These are phyloP conservation scores for Ustilago hordei DNA, from an alignment of 1,284 basidiomycete species.

Conservation along the genomic window DNA sequence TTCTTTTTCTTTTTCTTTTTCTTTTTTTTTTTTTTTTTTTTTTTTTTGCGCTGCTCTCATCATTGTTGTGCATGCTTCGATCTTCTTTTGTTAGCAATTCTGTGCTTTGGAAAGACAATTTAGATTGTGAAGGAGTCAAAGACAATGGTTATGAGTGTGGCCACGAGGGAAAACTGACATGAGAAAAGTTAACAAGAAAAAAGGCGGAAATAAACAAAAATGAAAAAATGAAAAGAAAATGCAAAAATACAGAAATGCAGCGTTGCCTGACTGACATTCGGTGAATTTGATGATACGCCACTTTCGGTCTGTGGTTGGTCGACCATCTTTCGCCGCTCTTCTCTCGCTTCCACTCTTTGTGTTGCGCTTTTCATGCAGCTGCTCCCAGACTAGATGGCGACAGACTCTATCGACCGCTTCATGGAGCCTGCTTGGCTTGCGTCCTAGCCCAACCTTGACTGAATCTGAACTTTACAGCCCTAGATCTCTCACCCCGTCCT, in stretches of 20 bases:
- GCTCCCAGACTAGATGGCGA: not conserved
- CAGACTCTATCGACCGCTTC: conserved; percentile 14
- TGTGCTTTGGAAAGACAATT: no score
- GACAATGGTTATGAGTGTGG: not conserved
- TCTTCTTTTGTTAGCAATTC: no score
- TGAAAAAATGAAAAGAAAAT: not conserved
- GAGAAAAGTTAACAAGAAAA: conserved; percentile 5
- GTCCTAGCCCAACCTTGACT: not conserved
- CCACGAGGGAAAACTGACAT: not conserved
- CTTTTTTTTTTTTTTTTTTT: no score
- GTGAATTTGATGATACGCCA: conserved; percentile 5
- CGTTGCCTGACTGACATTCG: not conserved
- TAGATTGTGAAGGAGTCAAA: not conserved
- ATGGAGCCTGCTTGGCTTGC: conserved; percentile 8
- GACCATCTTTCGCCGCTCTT: conserved; percentile 6
- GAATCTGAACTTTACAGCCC: conserved; percentile 4
- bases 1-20: no score
- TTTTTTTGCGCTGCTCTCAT: no score
- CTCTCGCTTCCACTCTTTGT: not conserved
- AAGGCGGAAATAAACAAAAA: not conserved
- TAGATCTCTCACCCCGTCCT: not conserved
- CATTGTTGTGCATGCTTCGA: no score
- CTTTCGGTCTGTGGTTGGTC: not conserved
- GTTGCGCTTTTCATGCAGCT: conserved; percentile 1
- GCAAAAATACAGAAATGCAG: not conserved